phyloP scores from a whole-genome alignment of 176 grass and related monocot genomes.

The Paspalum vaginatum region DNA sequence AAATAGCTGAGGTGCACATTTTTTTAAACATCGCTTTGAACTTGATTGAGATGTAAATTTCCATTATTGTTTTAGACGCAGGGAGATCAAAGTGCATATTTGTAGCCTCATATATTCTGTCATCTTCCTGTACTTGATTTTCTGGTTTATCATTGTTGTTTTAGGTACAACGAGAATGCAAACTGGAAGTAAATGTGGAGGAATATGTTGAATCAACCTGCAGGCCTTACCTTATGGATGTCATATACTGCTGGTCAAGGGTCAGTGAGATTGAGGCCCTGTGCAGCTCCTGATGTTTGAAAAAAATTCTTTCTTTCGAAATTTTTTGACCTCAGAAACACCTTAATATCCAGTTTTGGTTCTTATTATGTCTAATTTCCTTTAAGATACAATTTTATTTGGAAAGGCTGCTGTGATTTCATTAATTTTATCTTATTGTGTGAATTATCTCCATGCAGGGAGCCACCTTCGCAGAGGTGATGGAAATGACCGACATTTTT shows the following conservation, averaged over 20 bases:
- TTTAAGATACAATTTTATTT: conserved; percentile 19
- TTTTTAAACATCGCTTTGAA: conserved; percentile 26
- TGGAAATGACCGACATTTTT: conserved; percentile 99
- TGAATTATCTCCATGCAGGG: conserved; percentile 53
- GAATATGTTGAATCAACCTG: conserved; percentile 91
- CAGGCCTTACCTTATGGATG: conserved; percentile 93
- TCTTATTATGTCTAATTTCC: neutral
- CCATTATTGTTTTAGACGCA: conserved; percentile 51
- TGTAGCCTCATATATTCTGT: conserved; percentile 34
- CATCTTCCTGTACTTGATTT: conserved; percentile 26
- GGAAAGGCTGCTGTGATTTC: neutral
- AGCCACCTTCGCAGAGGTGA: conserved; percentile 90
- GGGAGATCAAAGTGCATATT: conserved; percentile 64
- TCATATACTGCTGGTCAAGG: conserved; percentile 99
- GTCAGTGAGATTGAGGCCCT: conserved; percentile 50
- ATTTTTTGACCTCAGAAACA: neutral
- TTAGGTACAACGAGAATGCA: conserved; percentile 98
- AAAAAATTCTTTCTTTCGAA: neutral
- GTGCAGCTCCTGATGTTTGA: conserved; percentile 6
- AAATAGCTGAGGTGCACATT: conserved; percentile 86
- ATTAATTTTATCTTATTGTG: neutral
- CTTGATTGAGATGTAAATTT: conserved; percentile 46
- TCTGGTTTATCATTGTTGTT: conserved; percentile 40
- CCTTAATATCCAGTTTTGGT: conserved; percentile 23
- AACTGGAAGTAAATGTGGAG: conserved; percentile 93